phyloP scores from a whole-genome alignment of 345 rosid genomes.

The Hibiscus trionum region DNA sequence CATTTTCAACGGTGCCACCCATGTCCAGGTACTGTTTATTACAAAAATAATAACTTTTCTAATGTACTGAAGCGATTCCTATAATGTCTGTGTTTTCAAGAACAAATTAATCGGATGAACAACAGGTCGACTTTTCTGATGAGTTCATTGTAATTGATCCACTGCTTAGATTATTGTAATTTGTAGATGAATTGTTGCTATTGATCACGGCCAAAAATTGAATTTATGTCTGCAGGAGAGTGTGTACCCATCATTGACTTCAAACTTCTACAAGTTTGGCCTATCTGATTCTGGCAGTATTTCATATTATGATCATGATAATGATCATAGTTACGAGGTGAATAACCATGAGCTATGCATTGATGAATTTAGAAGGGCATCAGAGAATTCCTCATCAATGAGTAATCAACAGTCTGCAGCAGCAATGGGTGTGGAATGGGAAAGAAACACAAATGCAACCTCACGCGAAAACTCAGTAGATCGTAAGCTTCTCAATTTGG shows the following conservation, averaged over 20 bases:
- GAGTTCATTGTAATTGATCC: neutral
- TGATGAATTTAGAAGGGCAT: constrained; percentile 44
- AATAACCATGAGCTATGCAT: constrained; percentile 32
- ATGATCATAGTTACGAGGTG: constrained; percentile 32
- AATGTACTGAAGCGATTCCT: neutral
- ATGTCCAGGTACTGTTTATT: constrained; percentile 48
- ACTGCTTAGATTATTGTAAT: too few relatives aligned
- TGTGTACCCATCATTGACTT: constrained; percentile 37
- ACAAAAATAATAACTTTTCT: neutral
- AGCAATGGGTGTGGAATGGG: constrained; percentile 36
- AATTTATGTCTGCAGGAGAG: constrained; percentile 38
- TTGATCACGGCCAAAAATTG: neutral
- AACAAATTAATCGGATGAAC: neutral
- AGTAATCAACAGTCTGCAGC: constrained; percentile 28
- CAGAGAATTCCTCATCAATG: constrained; percentile 29
- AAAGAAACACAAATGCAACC: constrained; percentile 26
- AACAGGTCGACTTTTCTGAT: neutral
- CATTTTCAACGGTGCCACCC: constrained; percentile 63
- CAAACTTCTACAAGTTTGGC: constrained; percentile 52
- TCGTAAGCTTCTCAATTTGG: constrained; percentile 39
- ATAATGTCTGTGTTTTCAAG: neutral
- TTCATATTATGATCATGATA: constrained; percentile 37
- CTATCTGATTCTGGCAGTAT: constrained; percentile 41
- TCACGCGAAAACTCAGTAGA: constrained; percentile 37
- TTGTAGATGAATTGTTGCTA: neutral